These are phyloP conservation scores for Silene latifolia DNA, from an alignment of 148 eudicot species.

Conservation along the genomic window DNA sequence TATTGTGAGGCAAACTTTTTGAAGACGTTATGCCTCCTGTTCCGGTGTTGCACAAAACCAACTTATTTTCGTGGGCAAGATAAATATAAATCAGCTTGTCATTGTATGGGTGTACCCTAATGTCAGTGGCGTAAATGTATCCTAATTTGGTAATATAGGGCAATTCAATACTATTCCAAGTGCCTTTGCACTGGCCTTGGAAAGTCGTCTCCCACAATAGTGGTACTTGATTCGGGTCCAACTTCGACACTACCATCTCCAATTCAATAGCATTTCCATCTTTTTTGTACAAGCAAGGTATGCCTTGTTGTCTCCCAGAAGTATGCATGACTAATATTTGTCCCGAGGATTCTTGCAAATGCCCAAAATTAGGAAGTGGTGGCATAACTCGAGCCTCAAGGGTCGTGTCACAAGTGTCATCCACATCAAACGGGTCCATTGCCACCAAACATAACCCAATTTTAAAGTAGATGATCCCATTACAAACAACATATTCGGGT, in stretches of 20 bases:
- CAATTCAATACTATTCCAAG: no score
- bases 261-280: neutral
- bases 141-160: no score
- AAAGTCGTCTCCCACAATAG: neutral
- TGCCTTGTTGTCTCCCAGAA: no score
- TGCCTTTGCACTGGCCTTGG: no score
- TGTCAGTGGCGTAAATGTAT: no score
- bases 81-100: no score
- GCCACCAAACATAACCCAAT: neutral
- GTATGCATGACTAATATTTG: neutral
- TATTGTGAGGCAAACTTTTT: no score
- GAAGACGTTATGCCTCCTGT: no score
- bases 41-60: no score
- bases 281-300: neutral
- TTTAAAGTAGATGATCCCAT: neutral
- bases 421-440: neutral
- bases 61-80: no score
- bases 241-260: neutral
- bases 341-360: neutral
- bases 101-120: no score
- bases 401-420: neutral
- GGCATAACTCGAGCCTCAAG: neutral
- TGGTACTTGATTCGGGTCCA: neutral
- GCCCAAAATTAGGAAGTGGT: neutral
- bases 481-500: neutral